Percentiles rank a stretch among this genome's conserved stretches.
Conservation (phyloP, 129 eudicot genomes). For the Centrapalus pauciflorus region DNA sequence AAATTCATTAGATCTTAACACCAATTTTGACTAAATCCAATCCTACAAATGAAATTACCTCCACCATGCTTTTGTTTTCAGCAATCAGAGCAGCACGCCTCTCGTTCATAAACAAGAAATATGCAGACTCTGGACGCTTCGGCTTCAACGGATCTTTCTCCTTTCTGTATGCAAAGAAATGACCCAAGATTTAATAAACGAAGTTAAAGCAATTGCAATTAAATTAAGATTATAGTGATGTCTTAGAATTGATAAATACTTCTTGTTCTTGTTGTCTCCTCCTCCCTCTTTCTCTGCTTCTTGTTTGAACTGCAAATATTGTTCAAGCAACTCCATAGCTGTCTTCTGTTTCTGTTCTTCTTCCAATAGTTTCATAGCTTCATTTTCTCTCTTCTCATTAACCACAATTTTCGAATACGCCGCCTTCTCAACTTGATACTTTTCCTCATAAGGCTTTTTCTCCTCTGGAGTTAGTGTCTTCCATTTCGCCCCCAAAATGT, state of each 20-base stretch:
- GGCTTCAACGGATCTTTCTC: slow-evolving; percentile 92
- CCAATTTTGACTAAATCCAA: background rate
- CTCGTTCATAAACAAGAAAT: slow-evolving; percentile 69
- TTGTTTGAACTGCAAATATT: slow-evolving; percentile 71
- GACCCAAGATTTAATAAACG: background rate
- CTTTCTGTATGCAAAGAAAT: slow-evolving; percentile 42
- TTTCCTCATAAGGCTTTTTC: slow-evolving; percentile 93
- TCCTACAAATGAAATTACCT: slow-evolving; percentile 33
- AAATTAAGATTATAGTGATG: background rate
- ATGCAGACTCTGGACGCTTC: slow-evolving; percentile 85
- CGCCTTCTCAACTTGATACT: slow-evolving; percentile 70
- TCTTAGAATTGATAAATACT: slow-evolving; percentile 44
- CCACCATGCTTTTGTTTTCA: slow-evolving; percentile 56
- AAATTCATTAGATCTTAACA: background rate
- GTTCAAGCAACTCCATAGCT: slow-evolving; percentile 94
- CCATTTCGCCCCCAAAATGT: slow-evolving; percentile 80
- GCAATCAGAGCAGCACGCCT: slow-evolving; percentile 57
- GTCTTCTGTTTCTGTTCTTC: slow-evolving; percentile 91
- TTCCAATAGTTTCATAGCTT: slow-evolving; percentile 89
- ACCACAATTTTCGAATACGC: slow-evolving; percentile 69
- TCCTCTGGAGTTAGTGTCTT: slow-evolving; percentile 74
- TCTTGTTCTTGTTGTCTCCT: slow-evolving; percentile 56
- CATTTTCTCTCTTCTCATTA: slow-evolving; percentile 76
- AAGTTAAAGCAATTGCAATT: background rate
- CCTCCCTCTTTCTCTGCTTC: slow-evolving; percentile 52